Percentiles rank a stretch among this genome's conserved stretches.
Conservation (phyloP, 1,139 yeast species). For the Zygosaccharomyces pseudobailii region DNA sequence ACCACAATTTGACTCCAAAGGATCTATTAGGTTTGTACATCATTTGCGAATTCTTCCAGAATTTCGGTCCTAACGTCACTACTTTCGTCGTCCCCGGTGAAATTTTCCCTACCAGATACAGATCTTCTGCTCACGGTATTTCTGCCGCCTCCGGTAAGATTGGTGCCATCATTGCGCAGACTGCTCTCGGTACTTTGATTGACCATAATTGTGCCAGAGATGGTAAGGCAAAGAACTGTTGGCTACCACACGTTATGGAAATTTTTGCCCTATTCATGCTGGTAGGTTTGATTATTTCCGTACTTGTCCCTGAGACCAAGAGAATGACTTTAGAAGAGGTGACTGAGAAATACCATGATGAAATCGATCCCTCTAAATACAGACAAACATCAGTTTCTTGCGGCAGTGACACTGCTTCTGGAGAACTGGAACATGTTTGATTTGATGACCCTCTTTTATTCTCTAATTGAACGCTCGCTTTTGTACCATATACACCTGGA, state of each 20-base stretch:
- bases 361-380: slow-evolving; percentile 41
- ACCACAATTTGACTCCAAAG: slow-evolving; percentile 56
- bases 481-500: not conserved
- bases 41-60: slow-evolving; percentile 76
- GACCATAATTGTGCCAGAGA: slow-evolving; percentile 67
- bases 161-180: slow-evolving; percentile 95
- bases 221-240: slow-evolving; percentile 52
- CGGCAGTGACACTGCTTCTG: slow-evolving; percentile 16
- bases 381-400: slow-evolving; percentile 11
- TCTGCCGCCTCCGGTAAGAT: slow-evolving; percentile 95
- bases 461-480: not conserved
- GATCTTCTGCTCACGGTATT: slow-evolving; percentile 97
- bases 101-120: slow-evolving; percentile 92
- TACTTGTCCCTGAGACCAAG: slow-evolving; percentile 83
- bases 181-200: slow-evolving; percentile 78
- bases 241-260: slow-evolving; percentile 87
- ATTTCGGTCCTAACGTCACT: slow-evolving; percentile 93
- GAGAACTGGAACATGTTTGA: slow-evolving; percentile 19
- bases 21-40: slow-evolving; percentile 74
- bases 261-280: slow-evolving; percentile 89
- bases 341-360: slow-evolving; percentile 73
- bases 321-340: slow-evolving; percentile 82
- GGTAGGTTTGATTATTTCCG: slow-evolving; percentile 58
- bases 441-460: not conserved
- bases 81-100: slow-evolving; percentile 97